Evolutionary conservation across 495 filamentous ascomycete species (phyloP).

Genomic region (Pyrenopolyporus hunteri): DNA sequence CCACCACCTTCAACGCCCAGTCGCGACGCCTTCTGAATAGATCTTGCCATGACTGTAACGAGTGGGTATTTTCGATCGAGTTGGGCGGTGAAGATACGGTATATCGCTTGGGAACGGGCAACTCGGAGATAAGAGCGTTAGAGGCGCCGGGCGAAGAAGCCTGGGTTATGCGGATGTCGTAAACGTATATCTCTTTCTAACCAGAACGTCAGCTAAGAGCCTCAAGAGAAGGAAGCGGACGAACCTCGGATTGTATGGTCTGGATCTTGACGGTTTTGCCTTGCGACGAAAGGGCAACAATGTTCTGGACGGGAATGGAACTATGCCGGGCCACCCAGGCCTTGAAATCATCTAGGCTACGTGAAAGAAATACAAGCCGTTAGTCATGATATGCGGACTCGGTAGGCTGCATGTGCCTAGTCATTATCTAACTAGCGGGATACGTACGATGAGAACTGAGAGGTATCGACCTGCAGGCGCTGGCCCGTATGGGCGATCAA

Average conservation of each 20-base stretch:
- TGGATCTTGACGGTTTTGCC: conserved; percentile 81
- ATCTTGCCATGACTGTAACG: conserved; percentile 80
- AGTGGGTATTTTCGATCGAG: conserved; percentile 71
- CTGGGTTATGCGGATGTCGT: conserved; percentile 72
- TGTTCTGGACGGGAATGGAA: conserved; percentile 68
- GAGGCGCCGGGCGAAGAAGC: conserved; percentile 48
- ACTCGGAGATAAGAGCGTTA: conserved; percentile 52
- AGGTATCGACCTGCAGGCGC: conserved; percentile 73
- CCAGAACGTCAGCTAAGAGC: not conserved
- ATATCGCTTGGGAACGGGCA: conserved; percentile 65
- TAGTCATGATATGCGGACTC: conserved; percentile 10
- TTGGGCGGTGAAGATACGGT: conserved; percentile 68
- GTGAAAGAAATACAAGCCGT: conserved; percentile 15
- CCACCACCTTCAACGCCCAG: conserved; percentile 76
- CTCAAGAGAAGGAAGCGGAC: conserved; percentile 23
- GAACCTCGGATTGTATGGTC: conserved; percentile 75
- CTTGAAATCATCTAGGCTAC: conserved; percentile 68
- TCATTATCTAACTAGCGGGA: not conserved
- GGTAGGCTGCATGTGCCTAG: conserved; percentile 14
- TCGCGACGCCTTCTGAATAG: conserved; percentile 73
- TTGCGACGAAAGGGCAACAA: conserved; percentile 82
- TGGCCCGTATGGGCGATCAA: conserved; percentile 89
- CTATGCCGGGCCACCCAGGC: conserved; percentile 71
- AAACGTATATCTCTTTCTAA: conserved; percentile 86
- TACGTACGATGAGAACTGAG: conserved; percentile 71